Base-by-base conservation (phyloP, 2,329 filamentous ascomycete genomes). In the Pyrenochaeta sp. region DNA sequence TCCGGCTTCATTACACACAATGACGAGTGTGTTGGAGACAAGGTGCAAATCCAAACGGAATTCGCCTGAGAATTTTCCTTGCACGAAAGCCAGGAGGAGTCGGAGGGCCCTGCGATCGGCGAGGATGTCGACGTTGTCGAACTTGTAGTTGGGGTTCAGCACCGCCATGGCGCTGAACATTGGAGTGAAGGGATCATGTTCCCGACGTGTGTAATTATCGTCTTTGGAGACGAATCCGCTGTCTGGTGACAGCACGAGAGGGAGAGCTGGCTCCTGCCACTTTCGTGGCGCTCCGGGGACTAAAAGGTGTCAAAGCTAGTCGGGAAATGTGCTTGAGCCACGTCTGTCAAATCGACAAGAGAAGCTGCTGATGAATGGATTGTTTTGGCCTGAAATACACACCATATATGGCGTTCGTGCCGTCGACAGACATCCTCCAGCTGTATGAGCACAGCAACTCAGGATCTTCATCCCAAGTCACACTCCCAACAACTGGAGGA, bases 91-190 rank as follows among this genome's bases (percentile, higher is more conserved):
- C 1, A 66, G 49, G 0, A 67, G 50, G 2, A 51, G 42, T 7
- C 64, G 61, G 2, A 67, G 49, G 18, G 59, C 65, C 44, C 66
- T 67, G 3, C 64, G 59, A 17, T 67, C 63, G 5, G 59, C 60
- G 13, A 67, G 44, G 3, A 67, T 40, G 19, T 66, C 64, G 17
- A 64, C 30, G 19, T 60, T 39, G 13, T 44, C 49, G 30, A 66
- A 56, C 5, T 48, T 35, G 29, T 45, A 60, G 8, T 43, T 28
- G 3, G 61, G 55, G 8, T 59, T 60, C 58, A 65, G 61, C 13
- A 53, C 28, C 7, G 35, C 42, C 15, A 67, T 41, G 17, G 63
- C 63, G 7, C 55, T 44, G 32, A 65, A 66, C 49, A 65, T 53
- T 7, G 63, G 51, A 4, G 51, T 44, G 35, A 58, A 68, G 1